A percentile compares a stretch with the other conserved stretches of the same genome.
These are phyloP conservation scores for Phlyctochytrium arcticum DNA, from an alignment of 192 early-diverging fungal species.

Conservation along the genomic window DNA sequence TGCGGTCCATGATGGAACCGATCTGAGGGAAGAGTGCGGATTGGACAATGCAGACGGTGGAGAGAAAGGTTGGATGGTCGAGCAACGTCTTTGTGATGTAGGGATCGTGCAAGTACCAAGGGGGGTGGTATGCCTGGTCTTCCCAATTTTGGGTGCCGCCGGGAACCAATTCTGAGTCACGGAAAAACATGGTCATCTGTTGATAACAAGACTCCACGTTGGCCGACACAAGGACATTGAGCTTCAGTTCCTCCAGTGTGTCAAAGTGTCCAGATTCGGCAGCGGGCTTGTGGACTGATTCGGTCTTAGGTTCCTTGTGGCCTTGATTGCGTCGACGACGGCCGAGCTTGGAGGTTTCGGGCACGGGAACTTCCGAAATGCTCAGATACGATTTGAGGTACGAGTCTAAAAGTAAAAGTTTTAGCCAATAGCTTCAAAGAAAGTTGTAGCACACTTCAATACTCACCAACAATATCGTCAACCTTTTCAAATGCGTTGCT, in stretches of 20 bases:
- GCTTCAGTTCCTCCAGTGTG: neutral
- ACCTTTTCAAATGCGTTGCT: neutral
- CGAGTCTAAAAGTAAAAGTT: neutral
- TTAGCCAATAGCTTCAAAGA: no score
- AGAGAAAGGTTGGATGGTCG: constrained; percentile 7
- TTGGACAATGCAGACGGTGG: constrained; percentile 11
- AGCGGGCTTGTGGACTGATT: neutral
- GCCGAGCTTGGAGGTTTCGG: neutral
- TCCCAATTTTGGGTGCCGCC: neutral
- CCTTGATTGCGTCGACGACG: neutral
- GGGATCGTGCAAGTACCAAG: constrained; percentile 11
- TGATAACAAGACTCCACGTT: neutral
- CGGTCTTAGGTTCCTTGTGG: neutral
- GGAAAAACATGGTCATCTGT: constrained; percentile 15
- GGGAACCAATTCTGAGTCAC: constrained; percentile 14
- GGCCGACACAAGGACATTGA: constrained; percentile 12
- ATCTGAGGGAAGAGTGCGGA: neutral
- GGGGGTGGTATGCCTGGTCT: constrained; percentile 6
- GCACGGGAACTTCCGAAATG: neutral
- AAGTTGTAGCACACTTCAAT: neutral
- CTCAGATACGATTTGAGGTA: constrained; percentile 17
- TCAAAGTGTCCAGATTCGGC: no score
- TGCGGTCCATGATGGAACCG: constrained; percentile 1
- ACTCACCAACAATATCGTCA: constrained; percentile 13
- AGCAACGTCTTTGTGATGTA: constrained; percentile 2